phyloP scores from a whole-genome alignment of 768 basidiomycete genomes.

The Astraeus odoratus region DNA sequence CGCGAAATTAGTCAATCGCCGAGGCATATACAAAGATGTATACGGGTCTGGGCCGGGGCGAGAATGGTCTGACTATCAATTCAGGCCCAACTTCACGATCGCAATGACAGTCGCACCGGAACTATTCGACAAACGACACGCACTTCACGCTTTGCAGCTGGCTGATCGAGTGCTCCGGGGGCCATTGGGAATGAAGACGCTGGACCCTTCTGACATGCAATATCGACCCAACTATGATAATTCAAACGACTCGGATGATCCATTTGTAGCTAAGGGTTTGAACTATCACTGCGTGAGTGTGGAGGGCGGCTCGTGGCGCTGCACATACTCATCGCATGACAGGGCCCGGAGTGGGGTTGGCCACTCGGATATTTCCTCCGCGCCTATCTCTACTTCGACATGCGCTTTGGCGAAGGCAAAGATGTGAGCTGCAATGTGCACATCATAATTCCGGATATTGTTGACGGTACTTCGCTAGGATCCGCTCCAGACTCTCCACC shows the following conservation, averaged over 20 bases:
- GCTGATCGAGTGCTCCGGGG: slow-evolving; percentile 76
- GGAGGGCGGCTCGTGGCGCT: not conserved
- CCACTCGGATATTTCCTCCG: slow-evolving; percentile 92
- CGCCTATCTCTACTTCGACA: slow-evolving; percentile 88
- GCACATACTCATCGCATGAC: slow-evolving; percentile 10
- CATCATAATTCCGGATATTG: not conserved
- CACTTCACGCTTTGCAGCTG: slow-evolving; percentile 70
- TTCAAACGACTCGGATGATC: slow-evolving; percentile 82
- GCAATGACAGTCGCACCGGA: slow-evolving; percentile 98
- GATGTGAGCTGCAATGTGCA: slow-evolving; percentile 40
- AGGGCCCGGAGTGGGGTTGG: slow-evolving; percentile 96
- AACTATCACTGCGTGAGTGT: slow-evolving; percentile 83
- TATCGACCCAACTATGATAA: slow-evolving; percentile 94
- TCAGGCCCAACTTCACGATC: slow-evolving; percentile 89
- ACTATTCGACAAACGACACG: slow-evolving; percentile 77
- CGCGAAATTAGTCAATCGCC: slow-evolving; percentile 66
- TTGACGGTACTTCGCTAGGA: slow-evolving; percentile 40
- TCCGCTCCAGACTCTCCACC: slow-evolving; percentile 63
- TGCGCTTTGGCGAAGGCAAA: slow-evolving; percentile 55
- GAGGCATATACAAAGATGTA: slow-evolving; percentile 99
- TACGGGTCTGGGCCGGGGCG: slow-evolving; percentile 80
- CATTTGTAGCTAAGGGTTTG: slow-evolving; percentile 81
- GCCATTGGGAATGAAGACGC: slow-evolving; percentile 94
- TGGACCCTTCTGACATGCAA: slow-evolving; percentile 82
- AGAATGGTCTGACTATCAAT: slow-evolving; percentile 97